These are phyloP conservation scores for Condylostoma magnum DNA, from an alignment of 169 alveolate species.

Conservation along the genomic window DNA sequence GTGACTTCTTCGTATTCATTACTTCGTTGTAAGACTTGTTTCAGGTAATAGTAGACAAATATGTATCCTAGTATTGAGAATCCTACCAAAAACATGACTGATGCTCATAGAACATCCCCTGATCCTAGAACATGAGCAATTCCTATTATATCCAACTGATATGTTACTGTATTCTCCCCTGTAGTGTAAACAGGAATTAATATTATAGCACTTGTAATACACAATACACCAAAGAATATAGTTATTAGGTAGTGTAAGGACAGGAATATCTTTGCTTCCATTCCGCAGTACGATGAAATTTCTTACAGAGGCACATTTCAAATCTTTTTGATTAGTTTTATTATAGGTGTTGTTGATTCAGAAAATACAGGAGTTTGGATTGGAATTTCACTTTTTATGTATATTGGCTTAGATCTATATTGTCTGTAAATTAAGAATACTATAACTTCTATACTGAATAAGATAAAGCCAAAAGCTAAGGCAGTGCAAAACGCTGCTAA, in stretches of 20 bases:
- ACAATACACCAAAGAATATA: too few species aligned
- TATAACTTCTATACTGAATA: slow-evolving; percentile 5
- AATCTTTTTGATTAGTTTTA: not conserved
- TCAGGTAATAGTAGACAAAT: not conserved
- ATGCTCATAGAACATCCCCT: not conserved
- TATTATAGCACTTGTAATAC: too few species aligned
- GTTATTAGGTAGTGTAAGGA: too few species aligned
- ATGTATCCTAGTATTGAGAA: not conserved
- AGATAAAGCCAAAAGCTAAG: not conserved
- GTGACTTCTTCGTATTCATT: slow-evolving; percentile 2
- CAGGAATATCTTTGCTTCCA: slow-evolving; percentile 27
- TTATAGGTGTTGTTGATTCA: slow-evolving; percentile 24
- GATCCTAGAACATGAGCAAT: slow-evolving; percentile 20
- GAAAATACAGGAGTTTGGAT: slow-evolving; percentile 25
- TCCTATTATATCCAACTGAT: slow-evolving; percentile 4
- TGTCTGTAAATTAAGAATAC: slow-evolving; percentile 2
- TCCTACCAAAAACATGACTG: not conserved
- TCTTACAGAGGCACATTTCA: slow-evolving; percentile 18
- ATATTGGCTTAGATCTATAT: slow-evolving; percentile 13
- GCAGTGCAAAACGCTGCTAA: slow-evolving; percentile 7
- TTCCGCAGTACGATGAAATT: slow-evolving; percentile 9
- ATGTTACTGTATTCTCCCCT: not conserved
- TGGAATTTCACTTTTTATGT: not conserved
- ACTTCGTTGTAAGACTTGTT: not conserved
- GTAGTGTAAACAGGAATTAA: too few species aligned